These are phyloP conservation scores for Phytophthora chlamydospora DNA, from an alignment of 352 stramenopile species.

Conservation along the genomic window DNA sequence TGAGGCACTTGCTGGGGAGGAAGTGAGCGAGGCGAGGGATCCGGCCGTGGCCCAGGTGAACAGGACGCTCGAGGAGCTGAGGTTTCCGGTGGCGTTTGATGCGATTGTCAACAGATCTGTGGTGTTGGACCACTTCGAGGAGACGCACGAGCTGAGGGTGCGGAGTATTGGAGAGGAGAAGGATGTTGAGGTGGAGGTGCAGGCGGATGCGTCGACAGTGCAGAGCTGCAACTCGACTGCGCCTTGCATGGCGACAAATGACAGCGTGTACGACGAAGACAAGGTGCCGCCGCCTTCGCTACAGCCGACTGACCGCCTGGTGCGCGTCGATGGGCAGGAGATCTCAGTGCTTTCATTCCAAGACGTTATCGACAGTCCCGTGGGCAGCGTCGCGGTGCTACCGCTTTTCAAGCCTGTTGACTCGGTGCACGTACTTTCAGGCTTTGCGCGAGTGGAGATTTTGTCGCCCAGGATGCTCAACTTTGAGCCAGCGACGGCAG, in stretches of 20 bases:
- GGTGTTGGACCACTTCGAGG: conserved; percentile 30
- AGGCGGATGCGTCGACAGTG: conserved; percentile 12
- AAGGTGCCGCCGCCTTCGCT: conserved; percentile 28
- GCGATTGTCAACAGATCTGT: conserved; percentile 30
- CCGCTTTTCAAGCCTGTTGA: conserved; percentile 50
- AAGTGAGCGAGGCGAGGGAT: neutral
- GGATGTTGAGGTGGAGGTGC: conserved; percentile 10
- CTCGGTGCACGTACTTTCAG: conserved; percentile 48
- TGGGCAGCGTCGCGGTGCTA: conserved; percentile 49
- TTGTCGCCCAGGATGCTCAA: conserved; percentile 51
- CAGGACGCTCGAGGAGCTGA: conserved; percentile 12
- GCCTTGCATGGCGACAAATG: conserved; percentile 12
- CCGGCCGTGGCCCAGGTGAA: neutral
- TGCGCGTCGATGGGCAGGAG: conserved; percentile 51
- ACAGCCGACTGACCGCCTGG: conserved; percentile 46
- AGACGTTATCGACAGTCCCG: conserved; percentile 47
- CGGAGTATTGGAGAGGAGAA: conserved; percentile 22
- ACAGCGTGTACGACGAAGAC: conserved; percentile 12
- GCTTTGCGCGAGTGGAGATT: conserved; percentile 71
- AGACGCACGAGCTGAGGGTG: conserved; percentile 33
- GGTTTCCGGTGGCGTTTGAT: conserved; percentile 44
- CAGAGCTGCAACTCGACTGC: conserved; percentile 13
- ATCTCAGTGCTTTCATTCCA: conserved; percentile 53
- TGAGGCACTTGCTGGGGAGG: neutral
- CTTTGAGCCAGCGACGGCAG: conserved; percentile 47